Percentiles rank a stretch among this genome's conserved stretches.
These are phyloP conservation scores for Fusarium sacchari DNA, from an alignment of 2,329 filamentous ascomycete genomes.

Conservation along the genomic window DNA sequence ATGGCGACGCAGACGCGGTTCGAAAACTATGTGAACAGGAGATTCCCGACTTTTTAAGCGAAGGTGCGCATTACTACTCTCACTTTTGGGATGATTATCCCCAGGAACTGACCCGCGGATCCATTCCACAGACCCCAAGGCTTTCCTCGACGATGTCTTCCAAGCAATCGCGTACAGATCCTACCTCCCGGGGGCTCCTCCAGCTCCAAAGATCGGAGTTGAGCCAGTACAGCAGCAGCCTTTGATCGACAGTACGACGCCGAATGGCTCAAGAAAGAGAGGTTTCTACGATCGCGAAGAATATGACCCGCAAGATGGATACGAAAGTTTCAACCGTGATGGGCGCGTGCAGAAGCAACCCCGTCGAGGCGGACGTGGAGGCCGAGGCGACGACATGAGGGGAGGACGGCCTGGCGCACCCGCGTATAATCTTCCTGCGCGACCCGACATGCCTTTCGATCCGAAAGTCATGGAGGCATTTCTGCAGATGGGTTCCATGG, in stretches of 20 bases:
- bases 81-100: neutral
- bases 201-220: slow-evolving; percentile 47
- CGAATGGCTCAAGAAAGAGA: slow-evolving; percentile 49
- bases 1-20: slow-evolving; percentile 72
- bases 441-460: slow-evolving; percentile 59
- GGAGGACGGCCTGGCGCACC: slow-evolving; percentile 27
- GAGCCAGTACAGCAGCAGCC: slow-evolving; percentile 36
- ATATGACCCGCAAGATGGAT: slow-evolving; percentile 26
- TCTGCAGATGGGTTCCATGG: slow-evolving; percentile 69
- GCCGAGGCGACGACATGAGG: slow-evolving; percentile 38
- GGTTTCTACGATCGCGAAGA: slow-evolving; percentile 48
- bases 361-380: slow-evolving; percentile 60
- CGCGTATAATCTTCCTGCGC: slow-evolving; percentile 30
- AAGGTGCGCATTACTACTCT: slow-evolving; percentile 55
- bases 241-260: slow-evolving; percentile 7
- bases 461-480: slow-evolving; percentile 70
- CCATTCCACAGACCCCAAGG: slow-evolving; percentile 46
- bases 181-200: slow-evolving; percentile 66
- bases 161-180: slow-evolving; percentile 69
- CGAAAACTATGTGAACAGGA: slow-evolving; percentile 75
- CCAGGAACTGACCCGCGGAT: slow-evolving; percentile 14
- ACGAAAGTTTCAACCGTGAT: slow-evolving; percentile 40
- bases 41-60: slow-evolving; percentile 78
- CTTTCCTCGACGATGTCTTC: slow-evolving; percentile 78
- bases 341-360: slow-evolving; percentile 68